A percentile compares a stretch with the other conserved stretches of the same genome.
These are phyloP conservation scores for Ustilago esculenta DNA, from an alignment of 1,284 basidiomycete species.

Conservation along the genomic window DNA sequence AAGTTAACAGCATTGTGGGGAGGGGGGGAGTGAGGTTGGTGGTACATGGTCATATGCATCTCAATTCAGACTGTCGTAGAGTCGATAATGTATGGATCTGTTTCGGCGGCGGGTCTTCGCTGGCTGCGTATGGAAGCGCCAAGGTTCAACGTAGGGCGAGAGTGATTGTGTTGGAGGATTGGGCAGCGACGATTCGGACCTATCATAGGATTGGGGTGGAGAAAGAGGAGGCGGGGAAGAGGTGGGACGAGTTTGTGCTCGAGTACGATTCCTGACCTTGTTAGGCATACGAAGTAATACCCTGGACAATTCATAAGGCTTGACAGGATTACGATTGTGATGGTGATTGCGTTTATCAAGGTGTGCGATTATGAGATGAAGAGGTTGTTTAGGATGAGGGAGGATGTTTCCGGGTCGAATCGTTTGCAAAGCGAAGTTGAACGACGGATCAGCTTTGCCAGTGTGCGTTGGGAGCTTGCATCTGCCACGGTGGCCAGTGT, in stretches of 20 bases:
- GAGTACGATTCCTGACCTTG: background rate
- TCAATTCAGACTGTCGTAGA: constrained; percentile 81
- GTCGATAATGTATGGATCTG: constrained; percentile 89
- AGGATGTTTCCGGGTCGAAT: constrained; percentile 14
- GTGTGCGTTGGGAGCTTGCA: no score
- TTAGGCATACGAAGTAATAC: background rate
- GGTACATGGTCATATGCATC: constrained; percentile 61
- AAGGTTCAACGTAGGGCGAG: constrained; percentile 38
- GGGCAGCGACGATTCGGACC: constrained; percentile 86
- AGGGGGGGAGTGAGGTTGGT: constrained; percentile 38
- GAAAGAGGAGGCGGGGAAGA: background rate
- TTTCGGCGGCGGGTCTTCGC: constrained; percentile 82
- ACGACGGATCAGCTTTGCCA: constrained; percentile 12
- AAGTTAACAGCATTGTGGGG: no score
- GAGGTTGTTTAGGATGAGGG: constrained; percentile 13
- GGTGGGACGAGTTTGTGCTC: constrained; percentile 34
- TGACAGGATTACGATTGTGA: no score
- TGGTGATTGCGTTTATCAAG: no score
- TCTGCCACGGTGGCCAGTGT: no score
- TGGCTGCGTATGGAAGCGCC: constrained; percentile 47
- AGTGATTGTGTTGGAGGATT: constrained; percentile 70
- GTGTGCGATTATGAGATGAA: constrained; percentile 5
- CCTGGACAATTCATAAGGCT: no score
- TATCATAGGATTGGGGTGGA: constrained; percentile 80
- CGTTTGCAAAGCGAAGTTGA: constrained; percentile 16